Evolutionary conservation across 371 early-diverging fungal species (phyloP).

Genomic region (Polyrhizophydium stewartii): DNA sequence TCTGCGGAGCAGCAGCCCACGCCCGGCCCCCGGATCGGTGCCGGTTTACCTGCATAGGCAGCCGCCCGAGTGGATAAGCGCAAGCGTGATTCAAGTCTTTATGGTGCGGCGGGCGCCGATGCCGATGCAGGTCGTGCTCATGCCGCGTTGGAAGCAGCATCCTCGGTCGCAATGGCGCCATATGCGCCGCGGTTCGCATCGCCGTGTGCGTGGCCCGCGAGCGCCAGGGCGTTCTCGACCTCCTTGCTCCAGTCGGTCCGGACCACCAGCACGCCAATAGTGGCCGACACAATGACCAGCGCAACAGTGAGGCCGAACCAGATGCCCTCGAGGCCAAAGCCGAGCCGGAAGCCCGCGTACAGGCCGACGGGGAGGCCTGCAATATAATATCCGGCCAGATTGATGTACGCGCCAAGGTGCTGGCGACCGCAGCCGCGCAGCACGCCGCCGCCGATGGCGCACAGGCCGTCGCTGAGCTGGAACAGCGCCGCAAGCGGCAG

Average conservation of each 20-base stretch:
- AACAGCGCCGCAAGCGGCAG: constrained; percentile 76
- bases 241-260: constrained; percentile 31
- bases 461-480: constrained; percentile 59
- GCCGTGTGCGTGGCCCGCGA: background rate
- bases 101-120: no score
- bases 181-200: background rate
- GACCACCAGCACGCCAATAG: constrained; percentile 18
- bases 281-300: constrained; percentile 20
- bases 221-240: constrained; percentile 4
- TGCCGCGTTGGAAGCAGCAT: no score
- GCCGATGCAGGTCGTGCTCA: no score
- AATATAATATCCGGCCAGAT: constrained; percentile 37
- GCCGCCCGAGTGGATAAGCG: no score
- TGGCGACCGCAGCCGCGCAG: constrained; percentile 40
- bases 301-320: constrained; percentile 39
- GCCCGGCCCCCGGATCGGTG: no score
- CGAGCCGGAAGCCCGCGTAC: constrained; percentile 20
- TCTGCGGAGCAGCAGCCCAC: no score
- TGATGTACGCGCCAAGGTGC: constrained; percentile 36
- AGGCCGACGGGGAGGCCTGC: constrained; percentile 38
- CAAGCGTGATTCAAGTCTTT: no score
- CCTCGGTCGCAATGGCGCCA: no score
- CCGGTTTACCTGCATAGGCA: no score
- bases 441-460: constrained; percentile 30
- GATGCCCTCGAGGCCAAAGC: constrained; percentile 28